Percentiles rank a stretch among this genome's conserved stretches.
Conservation (phyloP, 2,329 filamentous ascomycete genomes). For the Purpureocillium lavendulum region DNA sequence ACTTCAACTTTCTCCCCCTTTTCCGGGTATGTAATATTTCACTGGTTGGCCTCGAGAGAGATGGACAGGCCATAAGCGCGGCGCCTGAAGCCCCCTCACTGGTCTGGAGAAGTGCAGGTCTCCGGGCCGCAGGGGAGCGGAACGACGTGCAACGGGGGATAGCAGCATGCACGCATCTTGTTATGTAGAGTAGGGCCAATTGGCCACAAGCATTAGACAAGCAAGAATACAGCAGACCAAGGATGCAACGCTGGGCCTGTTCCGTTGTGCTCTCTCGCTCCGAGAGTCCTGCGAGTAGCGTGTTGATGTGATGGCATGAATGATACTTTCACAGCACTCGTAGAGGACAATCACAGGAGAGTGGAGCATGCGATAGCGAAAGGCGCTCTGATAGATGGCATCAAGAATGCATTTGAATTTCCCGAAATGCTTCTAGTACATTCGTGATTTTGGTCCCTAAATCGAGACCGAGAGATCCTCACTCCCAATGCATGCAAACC, state of each 20-base stretch:
- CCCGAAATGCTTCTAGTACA: slow-evolving; percentile 29
- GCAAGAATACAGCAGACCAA: not conserved
- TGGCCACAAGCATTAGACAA: not conserved
- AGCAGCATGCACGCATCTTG: slow-evolving; percentile 6
- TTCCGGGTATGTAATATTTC: slow-evolving; percentile 1
- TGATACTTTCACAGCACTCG: no score
- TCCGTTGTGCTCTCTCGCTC: no score
- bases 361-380: no score
- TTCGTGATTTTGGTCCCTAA: slow-evolving; percentile 21
- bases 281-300: no score
- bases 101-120: slow-evolving; percentile 24
- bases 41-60: no score
- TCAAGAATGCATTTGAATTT: slow-evolving; percentile 23
- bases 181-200: slow-evolving; percentile 9
- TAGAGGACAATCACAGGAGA: no score
- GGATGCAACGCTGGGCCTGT: no score
- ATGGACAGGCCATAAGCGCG: no score
- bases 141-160: slow-evolving; percentile 3
- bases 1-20: not conserved
- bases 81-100: no score
- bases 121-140: slow-evolving; percentile 8
- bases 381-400: no score
- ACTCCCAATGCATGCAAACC: slow-evolving; percentile 31
- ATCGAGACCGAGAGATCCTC: slow-evolving; percentile 23
- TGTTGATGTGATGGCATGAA: no score